These are phyloP conservation scores for Multifurca ochricompacta DNA, from an alignment of 768 basidiomycete genomes.

Conservation along the genomic window DNA sequence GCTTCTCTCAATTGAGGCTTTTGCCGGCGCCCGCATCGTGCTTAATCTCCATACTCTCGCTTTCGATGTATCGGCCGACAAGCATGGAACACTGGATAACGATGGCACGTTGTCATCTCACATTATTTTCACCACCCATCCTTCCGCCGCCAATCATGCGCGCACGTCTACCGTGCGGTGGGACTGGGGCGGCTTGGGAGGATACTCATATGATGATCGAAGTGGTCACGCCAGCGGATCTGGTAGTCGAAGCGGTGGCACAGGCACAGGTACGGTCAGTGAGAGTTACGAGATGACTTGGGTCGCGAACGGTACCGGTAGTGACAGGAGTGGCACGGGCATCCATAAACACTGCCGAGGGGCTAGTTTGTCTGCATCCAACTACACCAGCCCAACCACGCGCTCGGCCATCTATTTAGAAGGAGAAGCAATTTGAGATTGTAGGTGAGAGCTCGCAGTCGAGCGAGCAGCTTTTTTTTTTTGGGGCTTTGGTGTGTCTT, in stretches of 20 bases:
- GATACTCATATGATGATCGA: neutral
- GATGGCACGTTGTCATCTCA: constrained; percentile 6
- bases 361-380: neutral
- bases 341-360: neutral
- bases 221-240: neutral
- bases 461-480: neutral
- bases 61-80: neutral
- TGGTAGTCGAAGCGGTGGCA: neutral
- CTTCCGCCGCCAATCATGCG: neutral
- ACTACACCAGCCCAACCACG: neutral
- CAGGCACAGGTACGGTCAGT: neutral
- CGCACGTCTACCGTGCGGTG: constrained; percentile 1
- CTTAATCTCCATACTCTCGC: constrained; percentile 12
- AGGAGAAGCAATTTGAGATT: too few species aligned
- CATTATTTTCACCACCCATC: constrained; percentile 6
- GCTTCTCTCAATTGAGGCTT: constrained; percentile 13
- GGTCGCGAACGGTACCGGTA: neutral
- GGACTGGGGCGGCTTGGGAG: constrained; percentile 12
- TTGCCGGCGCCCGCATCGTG: constrained; percentile 7
- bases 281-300: constrained; percentile 12
- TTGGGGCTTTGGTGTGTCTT: neutral
- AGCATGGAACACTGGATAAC: neutral
- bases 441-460: too few species aligned
- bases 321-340: neutral
- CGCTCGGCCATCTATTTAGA: neutral